These are phyloP conservation scores for Saccharomycopsis microspora DNA, from an alignment of 805 yeast genomes.

Conservation along the genomic window DNA sequence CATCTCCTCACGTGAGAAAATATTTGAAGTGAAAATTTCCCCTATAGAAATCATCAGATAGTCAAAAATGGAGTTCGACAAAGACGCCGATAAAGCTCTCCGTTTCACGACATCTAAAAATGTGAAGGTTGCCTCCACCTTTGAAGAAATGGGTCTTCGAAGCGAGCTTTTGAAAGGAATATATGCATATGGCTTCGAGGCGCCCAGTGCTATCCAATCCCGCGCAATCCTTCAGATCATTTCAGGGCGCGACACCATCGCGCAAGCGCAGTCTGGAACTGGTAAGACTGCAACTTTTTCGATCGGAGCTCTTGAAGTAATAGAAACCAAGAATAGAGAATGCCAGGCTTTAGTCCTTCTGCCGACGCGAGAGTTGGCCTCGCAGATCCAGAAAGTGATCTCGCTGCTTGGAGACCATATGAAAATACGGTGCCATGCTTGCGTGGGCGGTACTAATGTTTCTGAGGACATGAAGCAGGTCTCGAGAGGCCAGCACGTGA, in stretches of 20 bases:
- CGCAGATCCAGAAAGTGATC: constrained; percentile 91
- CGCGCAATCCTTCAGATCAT: constrained; percentile 73
- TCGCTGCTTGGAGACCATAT: constrained; percentile 82
- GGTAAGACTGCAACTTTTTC: constrained; percentile 87
- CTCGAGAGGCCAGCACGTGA: constrained; percentile 67
- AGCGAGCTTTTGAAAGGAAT: constrained; percentile 65
- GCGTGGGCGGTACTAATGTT: constrained; percentile 93
- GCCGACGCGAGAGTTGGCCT: constrained; percentile 96
- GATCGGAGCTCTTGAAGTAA: constrained; percentile 63
- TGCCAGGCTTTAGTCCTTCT: constrained; percentile 92
- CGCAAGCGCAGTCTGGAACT: constrained; percentile 86
- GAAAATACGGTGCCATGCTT: constrained; percentile 88
- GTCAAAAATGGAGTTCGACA: constrained; percentile 42
- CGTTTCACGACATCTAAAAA: constrained; percentile 73
- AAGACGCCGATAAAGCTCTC: constrained; percentile 45
- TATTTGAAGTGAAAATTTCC: no score
- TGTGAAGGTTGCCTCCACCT: constrained; percentile 74
- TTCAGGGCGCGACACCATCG: constrained; percentile 49
- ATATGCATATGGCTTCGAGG: constrained; percentile 71
- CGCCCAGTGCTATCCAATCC: constrained; percentile 74
- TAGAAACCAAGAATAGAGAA: constrained; percentile 60
- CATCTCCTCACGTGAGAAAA: no score
- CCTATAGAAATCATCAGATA: no score
- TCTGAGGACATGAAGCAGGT: constrained; percentile 81
- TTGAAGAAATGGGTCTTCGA: constrained; percentile 68